Percentiles rank a stretch among this genome's conserved stretches.
Conservation (phyloP, 495 filamentous ascomycete species). For the Evansstolkia leycettana region DNA sequence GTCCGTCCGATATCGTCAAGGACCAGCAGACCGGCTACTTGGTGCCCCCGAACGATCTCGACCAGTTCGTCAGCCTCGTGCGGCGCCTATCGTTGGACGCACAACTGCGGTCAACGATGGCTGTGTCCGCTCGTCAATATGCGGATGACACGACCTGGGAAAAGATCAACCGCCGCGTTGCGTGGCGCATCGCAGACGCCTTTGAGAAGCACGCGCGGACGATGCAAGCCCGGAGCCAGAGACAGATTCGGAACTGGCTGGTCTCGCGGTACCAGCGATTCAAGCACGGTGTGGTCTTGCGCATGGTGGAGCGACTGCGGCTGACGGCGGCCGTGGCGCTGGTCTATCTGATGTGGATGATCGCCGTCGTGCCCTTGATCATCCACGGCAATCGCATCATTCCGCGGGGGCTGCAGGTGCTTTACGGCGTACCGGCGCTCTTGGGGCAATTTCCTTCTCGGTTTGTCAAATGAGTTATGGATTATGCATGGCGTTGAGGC, state of each 20-base stretch:
- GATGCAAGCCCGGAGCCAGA: neutral
- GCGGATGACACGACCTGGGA: constrained; percentile 52
- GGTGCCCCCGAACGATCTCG: constrained; percentile 39
- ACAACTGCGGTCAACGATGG: constrained; percentile 21
- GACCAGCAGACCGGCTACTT: constrained; percentile 44
- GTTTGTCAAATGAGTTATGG: no score
- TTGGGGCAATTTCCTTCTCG: no score
- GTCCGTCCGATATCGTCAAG: constrained; percentile 48
- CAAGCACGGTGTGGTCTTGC: constrained; percentile 3
- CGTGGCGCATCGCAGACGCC: constrained; percentile 41
- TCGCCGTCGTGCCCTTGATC: constrained; percentile 24
- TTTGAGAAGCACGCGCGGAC: constrained; percentile 22
- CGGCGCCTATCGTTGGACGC: constrained; percentile 26
- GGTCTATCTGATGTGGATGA: constrained; percentile 23
- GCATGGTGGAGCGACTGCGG: constrained; percentile 12
- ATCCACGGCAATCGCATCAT: constrained; percentile 21
- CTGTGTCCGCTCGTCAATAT: constrained; percentile 28
- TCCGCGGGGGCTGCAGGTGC: constrained; percentile 11
- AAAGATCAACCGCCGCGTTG: constrained; percentile 48
- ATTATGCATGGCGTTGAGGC: no score
- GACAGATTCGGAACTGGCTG: constrained; percentile 6
- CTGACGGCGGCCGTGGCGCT: constrained; percentile 15
- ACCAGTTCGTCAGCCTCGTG: constrained; percentile 36
- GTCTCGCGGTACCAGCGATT: neutral
- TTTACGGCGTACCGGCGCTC: neutral